Conservation (phyloP, 169 alveolate species). For the Plasmodium ovale region DNA sequence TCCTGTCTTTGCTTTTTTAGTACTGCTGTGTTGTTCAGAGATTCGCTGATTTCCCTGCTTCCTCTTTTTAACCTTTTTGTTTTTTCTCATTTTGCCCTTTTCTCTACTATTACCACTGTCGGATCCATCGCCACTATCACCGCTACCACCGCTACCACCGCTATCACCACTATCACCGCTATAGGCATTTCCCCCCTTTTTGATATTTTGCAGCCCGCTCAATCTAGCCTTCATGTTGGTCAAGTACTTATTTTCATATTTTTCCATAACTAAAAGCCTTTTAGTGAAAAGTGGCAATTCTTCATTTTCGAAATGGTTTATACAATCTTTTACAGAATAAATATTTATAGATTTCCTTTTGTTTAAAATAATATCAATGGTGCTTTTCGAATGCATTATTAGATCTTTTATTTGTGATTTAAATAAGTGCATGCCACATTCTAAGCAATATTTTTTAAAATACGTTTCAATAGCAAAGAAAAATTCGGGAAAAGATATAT, state of each 20-base stretch:
- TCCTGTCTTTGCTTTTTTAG: not conserved
- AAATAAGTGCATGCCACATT: constrained; percentile 33
- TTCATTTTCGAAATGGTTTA: constrained; percentile 42
- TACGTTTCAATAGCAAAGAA: constrained; percentile 46
- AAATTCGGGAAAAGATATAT: constrained; percentile 71
- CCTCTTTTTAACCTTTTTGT: constrained; percentile 1
- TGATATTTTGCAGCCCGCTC: constrained; percentile 38
- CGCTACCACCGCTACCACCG: not conserved
- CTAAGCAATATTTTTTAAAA: constrained; percentile 40
- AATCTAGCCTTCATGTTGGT: constrained; percentile 31
- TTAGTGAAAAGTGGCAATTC: constrained; percentile 27
- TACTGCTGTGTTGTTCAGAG: not conserved
- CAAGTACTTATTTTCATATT: constrained; percentile 37
- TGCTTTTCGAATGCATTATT: constrained; percentile 33
- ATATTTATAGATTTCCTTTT: constrained; percentile 49
- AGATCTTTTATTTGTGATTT: constrained; percentile 24
- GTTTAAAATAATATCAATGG: constrained; percentile 52
- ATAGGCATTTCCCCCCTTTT: not conserved
- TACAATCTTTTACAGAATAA: constrained; percentile 30
- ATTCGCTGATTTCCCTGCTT: not conserved
- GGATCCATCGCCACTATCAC: not conserved
- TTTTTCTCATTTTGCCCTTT: not conserved
- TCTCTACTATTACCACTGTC: not conserved
- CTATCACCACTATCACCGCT: not conserved
- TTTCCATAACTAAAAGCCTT: constrained; percentile 18